These are phyloP conservation scores for Aureobasidium lini DNA, from an alignment of 2,329 filamentous ascomycete genomes.

Conservation along the genomic window DNA sequence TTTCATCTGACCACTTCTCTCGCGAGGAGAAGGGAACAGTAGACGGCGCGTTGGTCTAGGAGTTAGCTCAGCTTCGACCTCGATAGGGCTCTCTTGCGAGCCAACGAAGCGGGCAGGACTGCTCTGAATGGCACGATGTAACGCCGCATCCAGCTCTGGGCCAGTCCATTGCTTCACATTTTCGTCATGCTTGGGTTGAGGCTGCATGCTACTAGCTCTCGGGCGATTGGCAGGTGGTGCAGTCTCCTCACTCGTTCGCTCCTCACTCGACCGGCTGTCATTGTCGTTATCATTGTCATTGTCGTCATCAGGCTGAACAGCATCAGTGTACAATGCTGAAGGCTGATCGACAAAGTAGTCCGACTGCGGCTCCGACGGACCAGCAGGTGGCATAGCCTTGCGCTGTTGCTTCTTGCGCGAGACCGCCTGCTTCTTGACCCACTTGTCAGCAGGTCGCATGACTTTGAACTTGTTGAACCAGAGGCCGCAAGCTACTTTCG, in stretches of 20 bases:
- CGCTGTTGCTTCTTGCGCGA: conserved; percentile 27
- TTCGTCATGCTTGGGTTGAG: conserved; percentile 29
- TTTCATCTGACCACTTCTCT: conserved; percentile 55
- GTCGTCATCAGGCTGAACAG: conserved; percentile 14
- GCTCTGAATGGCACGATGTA: conserved; percentile 52
- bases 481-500: conserved; percentile 66
- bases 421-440: conserved; percentile 40
- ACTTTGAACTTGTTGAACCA: conserved; percentile 85
- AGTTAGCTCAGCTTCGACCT: conserved; percentile 44
- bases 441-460: conserved; percentile 76
- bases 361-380: conserved; percentile 13
- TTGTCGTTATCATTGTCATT: conserved; percentile 9
- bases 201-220: conserved; percentile 43
- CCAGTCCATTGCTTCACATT: conserved; percentile 20
- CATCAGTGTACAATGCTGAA: conserved; percentile 16
- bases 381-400: conserved; percentile 15
- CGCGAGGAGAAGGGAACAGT: conserved; percentile 69
- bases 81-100: conserved; percentile 40
- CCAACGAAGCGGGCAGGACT: conserved; percentile 50
- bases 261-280: background rate
- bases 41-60: conserved; percentile 60
- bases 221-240: conserved; percentile 31
- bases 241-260: background rate
- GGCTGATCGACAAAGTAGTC: conserved; percentile 15
- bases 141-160: conserved; percentile 26